These are phyloP conservation scores for Lasiodiplodia gonubiensis DNA, from an alignment of 2,329 filamentous ascomycete species.

Conservation along the genomic window DNA sequence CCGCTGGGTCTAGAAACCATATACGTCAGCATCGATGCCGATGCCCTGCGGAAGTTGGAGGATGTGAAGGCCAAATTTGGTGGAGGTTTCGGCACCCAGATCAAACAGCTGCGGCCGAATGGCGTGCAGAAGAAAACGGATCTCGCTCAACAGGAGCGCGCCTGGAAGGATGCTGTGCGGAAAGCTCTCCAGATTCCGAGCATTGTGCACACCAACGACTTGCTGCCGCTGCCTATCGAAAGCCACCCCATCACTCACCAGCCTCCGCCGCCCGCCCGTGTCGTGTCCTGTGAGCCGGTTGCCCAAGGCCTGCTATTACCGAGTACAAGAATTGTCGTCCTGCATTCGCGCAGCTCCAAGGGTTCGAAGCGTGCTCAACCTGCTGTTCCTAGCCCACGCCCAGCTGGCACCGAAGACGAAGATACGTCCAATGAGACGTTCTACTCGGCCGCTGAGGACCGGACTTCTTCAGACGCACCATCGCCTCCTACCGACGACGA, in stretches of 20 bases:
- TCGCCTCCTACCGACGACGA: constrained; percentile 48
- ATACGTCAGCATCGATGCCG: constrained; percentile 83
- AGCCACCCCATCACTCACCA: constrained; percentile 86
- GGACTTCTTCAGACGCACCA: constrained; percentile 44
- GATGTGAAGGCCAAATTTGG: constrained; percentile 84
- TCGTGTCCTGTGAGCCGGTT: constrained; percentile 93
- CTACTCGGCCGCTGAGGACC: constrained; percentile 87
- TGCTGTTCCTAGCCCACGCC: constrained; percentile 49
- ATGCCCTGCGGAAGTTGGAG: constrained; percentile 78
- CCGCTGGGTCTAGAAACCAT: constrained; percentile 82
- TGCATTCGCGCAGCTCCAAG: constrained; percentile 65
- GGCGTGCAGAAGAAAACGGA: constrained; percentile 35
- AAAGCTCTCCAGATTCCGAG: constrained; percentile 74
- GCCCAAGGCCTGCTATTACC: constrained; percentile 81
- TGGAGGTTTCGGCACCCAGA: constrained; percentile 56
- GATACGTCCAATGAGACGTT: constrained; percentile 91
- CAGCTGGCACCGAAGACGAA: constrained; percentile 69
- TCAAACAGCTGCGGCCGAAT: constrained; percentile 36
- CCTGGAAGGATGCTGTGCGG: constrained; percentile 61
- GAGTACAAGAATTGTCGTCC: constrained; percentile 82
- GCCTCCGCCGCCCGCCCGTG: constrained; percentile 81
- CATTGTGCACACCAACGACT: constrained; percentile 83
- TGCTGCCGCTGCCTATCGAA: constrained; percentile 76
- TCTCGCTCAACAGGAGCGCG: constrained; percentile 39
- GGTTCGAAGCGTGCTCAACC: constrained; percentile 49